These are phyloP conservation scores for Maudiozyma serrabonitensis DNA, from an alignment of 805 yeast species.

Conservation along the genomic window DNA sequence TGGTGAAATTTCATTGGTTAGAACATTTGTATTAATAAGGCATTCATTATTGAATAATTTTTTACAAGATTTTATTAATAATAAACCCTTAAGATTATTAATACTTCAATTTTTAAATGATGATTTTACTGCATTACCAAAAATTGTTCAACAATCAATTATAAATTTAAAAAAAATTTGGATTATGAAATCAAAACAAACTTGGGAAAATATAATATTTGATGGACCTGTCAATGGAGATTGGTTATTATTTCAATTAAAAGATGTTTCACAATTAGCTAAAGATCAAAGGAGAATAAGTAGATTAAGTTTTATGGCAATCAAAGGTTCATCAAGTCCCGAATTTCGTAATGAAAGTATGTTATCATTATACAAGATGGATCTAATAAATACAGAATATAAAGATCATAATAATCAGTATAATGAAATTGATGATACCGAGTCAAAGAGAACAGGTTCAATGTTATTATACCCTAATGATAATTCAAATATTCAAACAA, in stretches of 20 bases:
- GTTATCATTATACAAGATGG: slow-evolving; percentile 17
- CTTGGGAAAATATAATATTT: slow-evolving; percentile 22
- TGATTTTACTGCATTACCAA: slow-evolving; percentile 8
- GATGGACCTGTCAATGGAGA: slow-evolving; percentile 14
- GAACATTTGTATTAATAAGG: slow-evolving; percentile 79
- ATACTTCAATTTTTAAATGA: slow-evolving; percentile 36
- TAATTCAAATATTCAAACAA: slow-evolving; percentile 11
- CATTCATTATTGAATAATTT: slow-evolving; percentile 89
- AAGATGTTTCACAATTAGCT: slow-evolving; percentile 16
- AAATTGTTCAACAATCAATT: slow-evolving; percentile 31
- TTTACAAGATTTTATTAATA: slow-evolving; percentile 66
- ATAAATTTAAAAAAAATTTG: slow-evolving; percentile 41
- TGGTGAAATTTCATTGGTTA: slow-evolving; percentile 59
- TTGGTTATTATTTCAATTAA: slow-evolving; percentile 19
- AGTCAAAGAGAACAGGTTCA: slow-evolving; percentile 17
- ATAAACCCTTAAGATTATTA: slow-evolving; percentile 36
- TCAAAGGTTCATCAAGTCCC: slow-evolving; percentile 24
- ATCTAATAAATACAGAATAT: slow-evolving; percentile 5
- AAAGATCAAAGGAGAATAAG: slow-evolving; percentile 13
- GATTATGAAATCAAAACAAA: slow-evolving; percentile 27
- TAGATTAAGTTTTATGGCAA: slow-evolving; percentile 24
- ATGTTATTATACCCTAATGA: slow-evolving; percentile 26
- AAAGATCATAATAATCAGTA: slow-evolving; percentile 5
- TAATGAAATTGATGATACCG: slow-evolving; percentile 3
- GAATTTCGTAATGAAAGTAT: slow-evolving; percentile 25